These are phyloP conservation scores for Alternaria dauci DNA, from an alignment of 2,329 filamentous ascomycete species.

Conservation along the genomic window DNA sequence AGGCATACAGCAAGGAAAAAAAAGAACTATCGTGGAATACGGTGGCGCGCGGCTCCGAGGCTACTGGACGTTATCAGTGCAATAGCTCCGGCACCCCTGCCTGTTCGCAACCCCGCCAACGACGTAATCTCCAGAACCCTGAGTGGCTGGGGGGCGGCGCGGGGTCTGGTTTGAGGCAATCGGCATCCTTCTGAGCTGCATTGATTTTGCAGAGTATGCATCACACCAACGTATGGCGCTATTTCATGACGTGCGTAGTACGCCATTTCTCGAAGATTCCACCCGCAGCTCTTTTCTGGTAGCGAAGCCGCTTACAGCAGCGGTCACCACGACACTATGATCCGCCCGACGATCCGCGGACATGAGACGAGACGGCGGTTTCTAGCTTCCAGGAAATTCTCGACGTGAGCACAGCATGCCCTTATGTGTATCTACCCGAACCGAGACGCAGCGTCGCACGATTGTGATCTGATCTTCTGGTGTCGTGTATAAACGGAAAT, in stretches of 20 bases:
- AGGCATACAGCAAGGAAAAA: constrained; percentile 35
- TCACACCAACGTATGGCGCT: neutral
- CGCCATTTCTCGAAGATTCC: neutral
- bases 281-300: neutral
- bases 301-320: neutral
- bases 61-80: constrained; percentile 16
- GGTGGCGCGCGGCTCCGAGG: constrained; percentile 11
- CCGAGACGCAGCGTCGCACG: neutral
- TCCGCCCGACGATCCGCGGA: neutral
- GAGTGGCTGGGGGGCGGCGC: constrained; percentile 8
- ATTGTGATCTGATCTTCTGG: neutral
- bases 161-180: constrained; percentile 1
- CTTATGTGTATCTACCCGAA: neutral
- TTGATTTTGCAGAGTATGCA: constrained; percentile 1
- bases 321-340: neutral
- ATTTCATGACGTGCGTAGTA: neutral
- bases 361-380: neutral
- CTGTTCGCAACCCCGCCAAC: constrained; percentile 21
- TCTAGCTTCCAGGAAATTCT: neutral
- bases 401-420: neutral
- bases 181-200: constrained; percentile 14
- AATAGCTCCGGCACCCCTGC: constrained; percentile 11
- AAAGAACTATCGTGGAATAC: neutral
- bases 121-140: constrained; percentile 21
- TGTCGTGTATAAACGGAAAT: neutral